A percentile compares a stretch with the other conserved stretches of the same genome.
Conservation (phyloP, 2,329 filamentous ascomycete species). For the Piedraia hortae region DNA sequence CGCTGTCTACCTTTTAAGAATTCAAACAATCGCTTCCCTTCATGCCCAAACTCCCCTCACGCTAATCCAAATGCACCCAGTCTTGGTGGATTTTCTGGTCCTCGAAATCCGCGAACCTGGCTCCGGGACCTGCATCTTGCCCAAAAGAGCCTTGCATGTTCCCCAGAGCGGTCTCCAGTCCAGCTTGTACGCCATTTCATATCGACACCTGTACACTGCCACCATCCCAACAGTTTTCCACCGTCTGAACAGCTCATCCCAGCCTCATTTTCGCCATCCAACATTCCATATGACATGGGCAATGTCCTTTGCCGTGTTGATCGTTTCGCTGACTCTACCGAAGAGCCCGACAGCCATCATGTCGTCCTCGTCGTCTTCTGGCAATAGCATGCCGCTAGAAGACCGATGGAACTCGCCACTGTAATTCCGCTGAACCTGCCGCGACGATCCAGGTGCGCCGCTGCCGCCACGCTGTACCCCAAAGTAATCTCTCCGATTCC, state of each 20-base stretch:
- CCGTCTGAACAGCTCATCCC: neutral
- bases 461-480: conserved; percentile 2
- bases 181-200: too few relatives aligned
- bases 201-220: too few relatives aligned
- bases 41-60: too few relatives aligned
- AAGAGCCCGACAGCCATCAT: conserved; percentile 32
- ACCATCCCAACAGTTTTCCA: too few relatives aligned
- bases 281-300: conserved; percentile 39
- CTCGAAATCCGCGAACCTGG: too few relatives aligned
- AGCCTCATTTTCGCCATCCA: conserved; percentile 25
- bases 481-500: conserved; percentile 11
- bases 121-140: too few relatives aligned
- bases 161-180: too few relatives aligned
- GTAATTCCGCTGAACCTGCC: neutral
- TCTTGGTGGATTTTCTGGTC: too few relatives aligned
- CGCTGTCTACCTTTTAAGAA: too few relatives aligned
- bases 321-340: conserved; percentile 54
- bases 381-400: conserved; percentile 75
- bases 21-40: too few relatives aligned
- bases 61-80: too few relatives aligned
- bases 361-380: conserved; percentile 38
- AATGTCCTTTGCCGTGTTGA: conserved; percentile 36
- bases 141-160: too few relatives aligned
- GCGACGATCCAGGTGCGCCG: conserved; percentile 3
- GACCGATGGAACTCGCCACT: conserved; percentile 23